Conservation (phyloP, 192 early-diverging fungal genomes). For the Pecoramyces ruminantium region DNA sequence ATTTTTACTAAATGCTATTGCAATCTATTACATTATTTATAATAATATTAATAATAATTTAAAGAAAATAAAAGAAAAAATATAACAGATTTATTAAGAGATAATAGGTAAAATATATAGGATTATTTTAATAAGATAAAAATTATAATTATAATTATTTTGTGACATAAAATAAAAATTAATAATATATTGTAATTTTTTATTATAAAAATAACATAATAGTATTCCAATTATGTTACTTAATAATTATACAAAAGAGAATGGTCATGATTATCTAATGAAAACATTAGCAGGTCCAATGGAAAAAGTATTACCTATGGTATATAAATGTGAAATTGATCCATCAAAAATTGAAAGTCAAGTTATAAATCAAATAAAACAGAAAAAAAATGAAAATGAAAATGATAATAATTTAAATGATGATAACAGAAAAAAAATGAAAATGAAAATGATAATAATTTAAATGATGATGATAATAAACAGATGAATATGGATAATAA, state of each 20-base stretch:
- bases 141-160: too few species aligned
- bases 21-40: too few species aligned
- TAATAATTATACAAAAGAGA: not conserved
- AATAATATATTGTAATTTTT: too few species aligned
- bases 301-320: not conserved
- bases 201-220: not conserved
- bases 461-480: too few species aligned
- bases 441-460: too few species aligned
- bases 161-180: too few species aligned
- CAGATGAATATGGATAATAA: too few species aligned
- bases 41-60: too few species aligned
- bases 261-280: not conserved
- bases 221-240: not conserved
- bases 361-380: not conserved
- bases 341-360: not conserved
- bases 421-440: too few species aligned
- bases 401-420: not conserved
- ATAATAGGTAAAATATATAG: not conserved
- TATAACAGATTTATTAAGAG: not conserved
- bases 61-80: not conserved
- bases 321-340: not conserved
- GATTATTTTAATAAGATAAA: too few species aligned
- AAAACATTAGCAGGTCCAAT: not conserved
- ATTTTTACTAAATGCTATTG: too few species aligned
- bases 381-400: not conserved